Evolutionary conservation across 495 filamentous ascomycete species (phyloP).

Genomic region (Hamigera avellanea): DNA sequence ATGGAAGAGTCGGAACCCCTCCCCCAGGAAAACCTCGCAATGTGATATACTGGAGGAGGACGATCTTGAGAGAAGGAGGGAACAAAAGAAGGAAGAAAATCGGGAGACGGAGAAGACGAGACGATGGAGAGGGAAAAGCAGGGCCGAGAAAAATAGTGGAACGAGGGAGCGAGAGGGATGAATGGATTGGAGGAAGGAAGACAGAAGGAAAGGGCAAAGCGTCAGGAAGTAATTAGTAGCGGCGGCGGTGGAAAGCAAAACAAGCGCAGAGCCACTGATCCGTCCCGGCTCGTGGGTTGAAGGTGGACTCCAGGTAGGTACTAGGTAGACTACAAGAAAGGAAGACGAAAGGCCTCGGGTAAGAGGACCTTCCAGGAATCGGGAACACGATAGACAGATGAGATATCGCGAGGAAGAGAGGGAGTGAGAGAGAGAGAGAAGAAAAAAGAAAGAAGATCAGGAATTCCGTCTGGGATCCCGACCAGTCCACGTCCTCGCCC

Average conservation of each 20-base stretch:
- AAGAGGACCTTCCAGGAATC: too few relatives aligned
- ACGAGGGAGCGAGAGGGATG: slow-evolving; percentile 2
- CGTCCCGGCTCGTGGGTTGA: background rate
- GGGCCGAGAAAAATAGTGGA: slow-evolving; percentile 5
- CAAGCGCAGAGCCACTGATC: background rate
- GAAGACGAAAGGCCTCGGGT: background rate
- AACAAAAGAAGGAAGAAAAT: slow-evolving; percentile 7
- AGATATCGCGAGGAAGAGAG: slow-evolving; percentile 1
- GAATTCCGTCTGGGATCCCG: slow-evolving; percentile 25
- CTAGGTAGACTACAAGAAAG: background rate
- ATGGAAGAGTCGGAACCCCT: background rate
- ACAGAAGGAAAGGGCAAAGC: slow-evolving; percentile 1
- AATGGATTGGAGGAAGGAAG: background rate
- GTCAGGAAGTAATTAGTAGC: background rate
- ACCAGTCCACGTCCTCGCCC: slow-evolving; percentile 22
- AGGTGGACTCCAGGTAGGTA: background rate
- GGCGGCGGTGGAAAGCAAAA: background rate
- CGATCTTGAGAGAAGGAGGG: slow-evolving; percentile 3
- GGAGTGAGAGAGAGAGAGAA: slow-evolving; percentile 3
- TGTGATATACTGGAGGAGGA: background rate
- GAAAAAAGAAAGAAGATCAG: slow-evolving; percentile 1
- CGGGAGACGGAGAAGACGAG: slow-evolving; percentile 9
- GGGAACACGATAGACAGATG: slow-evolving; percentile 1
- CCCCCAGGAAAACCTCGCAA: background rate
- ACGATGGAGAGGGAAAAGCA: slow-evolving; percentile 16